Evolutionary conservation across 768 basidiomycete genomes (phyloP).

Genomic region (Amanita pseudoporphyria): DNA sequence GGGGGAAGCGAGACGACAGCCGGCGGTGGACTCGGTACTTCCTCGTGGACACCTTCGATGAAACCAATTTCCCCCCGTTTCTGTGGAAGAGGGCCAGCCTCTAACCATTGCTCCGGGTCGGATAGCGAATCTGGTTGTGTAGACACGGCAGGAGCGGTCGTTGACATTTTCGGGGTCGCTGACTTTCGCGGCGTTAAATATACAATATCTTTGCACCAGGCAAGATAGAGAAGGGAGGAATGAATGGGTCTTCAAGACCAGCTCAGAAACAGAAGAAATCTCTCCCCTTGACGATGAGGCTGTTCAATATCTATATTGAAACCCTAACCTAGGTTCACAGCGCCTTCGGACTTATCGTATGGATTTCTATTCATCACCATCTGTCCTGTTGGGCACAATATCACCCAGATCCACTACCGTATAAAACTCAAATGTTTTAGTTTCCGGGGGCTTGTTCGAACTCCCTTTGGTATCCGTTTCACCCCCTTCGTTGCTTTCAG

Average conservation of each 20-base stretch:
- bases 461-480: conserved; percentile 24
- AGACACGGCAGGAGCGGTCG: too few relatives aligned
- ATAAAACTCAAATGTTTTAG: conserved; percentile 87
- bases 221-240: conserved; percentile 14
- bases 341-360: too few relatives aligned
- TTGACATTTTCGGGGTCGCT: background rate
- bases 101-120: conserved; percentile 19
- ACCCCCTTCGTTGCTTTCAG: conserved; percentile 45
- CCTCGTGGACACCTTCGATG: conserved; percentile 30
- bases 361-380: conserved; percentile 19
- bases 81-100: conserved; percentile 53
- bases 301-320: background rate
- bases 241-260: background rate
- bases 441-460: conserved; percentile 48
- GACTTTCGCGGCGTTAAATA: conserved; percentile 3
- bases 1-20: conserved; percentile 23
- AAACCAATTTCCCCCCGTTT: conserved; percentile 65
- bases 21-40: background rate
- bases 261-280: background rate
- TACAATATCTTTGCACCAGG: conserved; percentile 29
- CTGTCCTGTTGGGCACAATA: conserved; percentile 38
- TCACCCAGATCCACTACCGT: conserved; percentile 72
- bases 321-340: conserved; percentile 9
- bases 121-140: background rate
- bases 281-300: conserved; percentile 1